Conservation (phyloP, 1,139 yeast species). For the Komagataea norvegica region DNA sequence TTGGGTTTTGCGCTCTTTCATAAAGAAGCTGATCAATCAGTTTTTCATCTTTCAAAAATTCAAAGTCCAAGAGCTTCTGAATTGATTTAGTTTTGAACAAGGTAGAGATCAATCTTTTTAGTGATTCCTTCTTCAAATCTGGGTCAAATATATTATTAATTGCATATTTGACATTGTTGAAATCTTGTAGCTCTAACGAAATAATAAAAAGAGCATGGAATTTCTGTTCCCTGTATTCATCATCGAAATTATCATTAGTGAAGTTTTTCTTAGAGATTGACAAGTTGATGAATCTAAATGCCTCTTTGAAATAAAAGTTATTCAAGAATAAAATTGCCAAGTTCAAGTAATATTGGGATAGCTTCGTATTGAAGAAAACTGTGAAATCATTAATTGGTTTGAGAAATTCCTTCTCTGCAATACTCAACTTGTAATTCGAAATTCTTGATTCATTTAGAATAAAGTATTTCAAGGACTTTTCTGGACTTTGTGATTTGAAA, state of each 20-base stretch:
- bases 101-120: conserved; percentile 21
- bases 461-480: conserved; percentile 26
- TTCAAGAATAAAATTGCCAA: conserved; percentile 24
- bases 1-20: conserved; percentile 33
- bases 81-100: conserved; percentile 24
- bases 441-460: conserved; percentile 24
- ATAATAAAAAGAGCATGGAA: conserved; percentile 24
- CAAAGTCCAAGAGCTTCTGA: conserved; percentile 21
- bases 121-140: conserved; percentile 18
- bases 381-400: conserved; percentile 18
- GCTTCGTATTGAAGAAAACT: conserved; percentile 20
- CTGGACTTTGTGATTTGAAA: conserved; percentile 23
- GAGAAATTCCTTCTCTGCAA: conserved; percentile 13
- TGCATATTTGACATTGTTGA: conserved; percentile 23
- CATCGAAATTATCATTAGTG: conserved; percentile 18
- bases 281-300: conserved; percentile 26
- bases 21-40: conserved; percentile 39
- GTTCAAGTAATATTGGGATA: conserved; percentile 26
- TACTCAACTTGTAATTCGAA: conserved; percentile 18
- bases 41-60: conserved; percentile 18
- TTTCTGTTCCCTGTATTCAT: conserved; percentile 21
- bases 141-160: conserved; percentile 16
- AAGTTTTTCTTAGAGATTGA: conserved; percentile 27
- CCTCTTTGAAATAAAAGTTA: conserved; percentile 19
- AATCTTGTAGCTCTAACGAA: conserved; percentile 24